Base-by-base conservation (phyloP, 2,329 filamentous ascomycete genomes). In the Boeremia lycopersici region DNA sequence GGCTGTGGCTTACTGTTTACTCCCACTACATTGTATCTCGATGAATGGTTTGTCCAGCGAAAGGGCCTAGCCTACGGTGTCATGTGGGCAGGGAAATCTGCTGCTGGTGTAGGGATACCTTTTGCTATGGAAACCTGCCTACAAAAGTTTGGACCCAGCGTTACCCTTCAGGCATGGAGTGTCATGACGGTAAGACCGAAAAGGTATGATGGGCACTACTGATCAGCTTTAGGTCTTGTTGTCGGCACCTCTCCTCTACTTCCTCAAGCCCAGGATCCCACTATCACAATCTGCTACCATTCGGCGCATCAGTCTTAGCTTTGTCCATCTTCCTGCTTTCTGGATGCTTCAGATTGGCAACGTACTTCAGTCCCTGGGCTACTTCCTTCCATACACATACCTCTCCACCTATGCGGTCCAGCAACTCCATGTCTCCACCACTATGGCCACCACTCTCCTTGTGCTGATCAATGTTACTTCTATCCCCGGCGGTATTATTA, bases 61-160 rank as follows among this genome's bases (percentile, higher is more conserved):
- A 84, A 84, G 46, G 83, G 85, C 0, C 71, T 87, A 23, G 84
- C 84, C 1, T 85, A 83, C 60, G 86, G 86, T 12, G 79, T 86
- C 49, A 84, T 88, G 78, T 85, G 82, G 79, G 62, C 63, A 5
- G 69, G 64, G 3, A 63, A 65, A 19, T 79, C 78, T 2, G 62
- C 75, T 7, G 75, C 75, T 0, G 79, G 80, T 1, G 72, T 77
- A 4, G 65, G 74, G 2, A 69, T 82, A 35, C 79, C 79, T 0
- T 65, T 81, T 15, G 57, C 74, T 3, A 64, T 80, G 45, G 69
- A 78, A 38, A 68, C 65, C 10, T 62, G 78, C n/a, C 60, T 81
- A 2, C 56, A 64, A 13, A 59, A 48, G 6, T 77, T 71, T 49
- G 77, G 78, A 11, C 77, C 73, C 42, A 63, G 63, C 2, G 75